Conservation (phyloP, 192 early-diverging fungal species). For the Backusella luteola region DNA sequence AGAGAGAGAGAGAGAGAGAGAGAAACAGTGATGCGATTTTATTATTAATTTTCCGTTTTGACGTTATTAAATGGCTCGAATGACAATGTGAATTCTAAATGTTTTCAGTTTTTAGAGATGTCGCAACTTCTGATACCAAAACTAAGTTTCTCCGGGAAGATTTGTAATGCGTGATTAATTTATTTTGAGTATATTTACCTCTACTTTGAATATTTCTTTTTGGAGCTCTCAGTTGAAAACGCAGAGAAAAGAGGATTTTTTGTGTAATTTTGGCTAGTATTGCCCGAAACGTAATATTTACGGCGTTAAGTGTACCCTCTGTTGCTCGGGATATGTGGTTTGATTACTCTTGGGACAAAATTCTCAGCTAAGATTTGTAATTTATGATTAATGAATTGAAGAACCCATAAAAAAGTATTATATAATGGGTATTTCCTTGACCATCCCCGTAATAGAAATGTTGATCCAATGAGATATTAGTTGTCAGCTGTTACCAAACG, state of each 20-base stretch:
- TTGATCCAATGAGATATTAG: too few relatives aligned
- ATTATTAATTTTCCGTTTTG: neutral
- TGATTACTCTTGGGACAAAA: too few relatives aligned
- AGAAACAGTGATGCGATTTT: neutral
- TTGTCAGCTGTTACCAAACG: too few relatives aligned
- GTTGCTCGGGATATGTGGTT: too few relatives aligned
- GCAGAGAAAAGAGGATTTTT: neutral
- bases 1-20: neutral
- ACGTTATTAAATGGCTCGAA: neutral
- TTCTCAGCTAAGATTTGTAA: too few relatives aligned
- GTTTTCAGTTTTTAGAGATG: neutral
- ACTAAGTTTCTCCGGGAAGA: neutral
- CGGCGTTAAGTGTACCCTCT: neutral
- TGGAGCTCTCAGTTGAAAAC: neutral
- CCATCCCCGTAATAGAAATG: too few relatives aligned
- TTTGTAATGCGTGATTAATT: neutral
- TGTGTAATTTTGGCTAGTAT: neutral
- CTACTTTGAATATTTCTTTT: neutral
- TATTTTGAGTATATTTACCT: neutral
- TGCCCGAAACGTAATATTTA: neutral
- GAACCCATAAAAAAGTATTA: neutral
- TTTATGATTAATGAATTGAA: neutral
- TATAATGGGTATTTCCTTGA: too few relatives aligned
- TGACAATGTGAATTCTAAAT: neutral
- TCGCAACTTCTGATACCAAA: neutral